These are phyloP conservation scores for Debaryomyces castellii DNA, from an alignment of 805 yeast genomes.

Conservation along the genomic window DNA sequence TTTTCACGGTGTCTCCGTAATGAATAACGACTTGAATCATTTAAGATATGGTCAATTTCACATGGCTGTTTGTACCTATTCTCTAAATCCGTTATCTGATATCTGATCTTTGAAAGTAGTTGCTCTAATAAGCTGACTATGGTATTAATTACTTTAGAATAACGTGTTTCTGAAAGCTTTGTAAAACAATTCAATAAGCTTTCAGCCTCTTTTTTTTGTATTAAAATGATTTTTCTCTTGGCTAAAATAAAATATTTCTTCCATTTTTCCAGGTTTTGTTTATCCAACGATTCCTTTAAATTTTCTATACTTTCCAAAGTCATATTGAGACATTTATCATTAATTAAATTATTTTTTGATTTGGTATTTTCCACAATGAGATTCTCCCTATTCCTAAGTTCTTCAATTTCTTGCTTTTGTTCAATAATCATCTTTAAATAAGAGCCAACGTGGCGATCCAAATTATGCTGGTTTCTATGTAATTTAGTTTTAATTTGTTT, in stretches of 20 bases:
- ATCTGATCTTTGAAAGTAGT: constrained; percentile 32
- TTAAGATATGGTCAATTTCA: constrained; percentile 53
- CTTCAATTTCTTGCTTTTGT: constrained; percentile 72
- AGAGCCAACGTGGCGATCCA: constrained; percentile 82
- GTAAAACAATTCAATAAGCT: constrained; percentile 19
- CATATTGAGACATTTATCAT: constrained; percentile 38
- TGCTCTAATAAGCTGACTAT: constrained; percentile 27
- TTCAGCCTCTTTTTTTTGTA: constrained; percentile 41
- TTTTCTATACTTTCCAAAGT: constrained; percentile 43
- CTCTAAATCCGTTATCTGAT: constrained; percentile 55
- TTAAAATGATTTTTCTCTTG: constrained; percentile 44
- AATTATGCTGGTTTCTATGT: constrained; percentile 67
- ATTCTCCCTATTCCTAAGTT: constrained; percentile 56
- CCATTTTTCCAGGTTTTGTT: constrained; percentile 46
- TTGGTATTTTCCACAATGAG: constrained; percentile 39
- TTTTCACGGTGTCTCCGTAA: constrained; percentile 48
- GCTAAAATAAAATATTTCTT: constrained; percentile 44
- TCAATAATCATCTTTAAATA: constrained; percentile 82
- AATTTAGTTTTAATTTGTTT: constrained; percentile 85
- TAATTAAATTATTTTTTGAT: constrained; percentile 28
- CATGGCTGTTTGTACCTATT: constrained; percentile 44
- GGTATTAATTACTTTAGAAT: constrained; percentile 16
- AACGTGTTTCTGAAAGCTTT: constrained; percentile 11
- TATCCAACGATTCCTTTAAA: constrained; percentile 39
- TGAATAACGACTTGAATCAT: constrained; percentile 45